Conservation (phyloP, 192 early-diverging fungal genomes). For the Diversispora eburnea region DNA sequence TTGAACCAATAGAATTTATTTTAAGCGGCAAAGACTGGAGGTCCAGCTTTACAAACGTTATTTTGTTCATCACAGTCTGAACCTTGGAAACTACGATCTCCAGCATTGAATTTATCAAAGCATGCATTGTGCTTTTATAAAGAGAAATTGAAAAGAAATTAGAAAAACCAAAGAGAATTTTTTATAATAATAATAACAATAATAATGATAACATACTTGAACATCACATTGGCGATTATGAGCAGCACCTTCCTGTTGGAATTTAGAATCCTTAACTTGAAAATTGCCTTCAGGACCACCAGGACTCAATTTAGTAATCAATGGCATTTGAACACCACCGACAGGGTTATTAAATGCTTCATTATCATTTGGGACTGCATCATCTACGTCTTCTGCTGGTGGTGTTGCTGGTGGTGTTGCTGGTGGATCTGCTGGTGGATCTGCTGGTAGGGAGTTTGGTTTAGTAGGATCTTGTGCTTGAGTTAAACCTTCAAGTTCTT, state of each 20-base stretch:
- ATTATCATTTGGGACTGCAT: neutral
- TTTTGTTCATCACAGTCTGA: constrained; percentile 2
- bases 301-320: neutral
- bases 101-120: constrained; percentile 4
- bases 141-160: neutral
- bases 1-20: neutral
- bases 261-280: neutral
- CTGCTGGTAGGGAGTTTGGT: constrained; percentile 1
- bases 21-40: constrained; percentile 11
- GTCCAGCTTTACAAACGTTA: neutral
- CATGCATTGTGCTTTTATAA: constrained; percentile 5
- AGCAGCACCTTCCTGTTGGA: neutral
- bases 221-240: constrained; percentile 17
- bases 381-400: neutral
- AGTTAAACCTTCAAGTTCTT: constrained; percentile 6
- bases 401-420: neutral
- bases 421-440: neutral
- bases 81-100: neutral
- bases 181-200: neutral
- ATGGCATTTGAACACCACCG: constrained; percentile 14
- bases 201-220: neutral
- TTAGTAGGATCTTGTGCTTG: constrained; percentile 25
- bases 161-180: neutral
- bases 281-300: neutral
- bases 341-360: neutral